These are phyloP conservation scores for Penicillium sp. DNA, from an alignment of 2,329 filamentous ascomycete species.

Conservation along the genomic window DNA sequence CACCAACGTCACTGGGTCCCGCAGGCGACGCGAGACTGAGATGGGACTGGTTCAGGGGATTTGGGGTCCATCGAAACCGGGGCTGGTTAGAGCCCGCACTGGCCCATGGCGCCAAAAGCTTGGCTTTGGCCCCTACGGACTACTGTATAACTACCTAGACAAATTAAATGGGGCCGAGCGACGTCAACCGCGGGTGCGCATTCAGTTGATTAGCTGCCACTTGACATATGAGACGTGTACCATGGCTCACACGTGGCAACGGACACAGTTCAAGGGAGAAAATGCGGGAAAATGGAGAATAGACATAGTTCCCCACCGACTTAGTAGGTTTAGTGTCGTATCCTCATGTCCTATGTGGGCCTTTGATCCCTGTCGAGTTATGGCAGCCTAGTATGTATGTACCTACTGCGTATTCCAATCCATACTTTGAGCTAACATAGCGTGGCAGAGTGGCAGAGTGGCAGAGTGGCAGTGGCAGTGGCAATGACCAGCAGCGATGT, in stretches of 20 bases:
- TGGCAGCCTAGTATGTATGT: too few species aligned
- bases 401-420: too few species aligned
- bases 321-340: background rate
- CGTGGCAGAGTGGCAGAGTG: too few species aligned
- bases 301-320: constrained; percentile 3
- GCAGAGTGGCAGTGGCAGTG: too few species aligned
- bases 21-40: background rate
- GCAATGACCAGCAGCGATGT: too few species aligned
- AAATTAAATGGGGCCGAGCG: background rate
- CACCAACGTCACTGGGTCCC: constrained; percentile 8
- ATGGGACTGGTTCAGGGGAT: constrained; percentile 5
- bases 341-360: background rate
- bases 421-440: too few species aligned
- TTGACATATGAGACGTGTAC: constrained; percentile 2
- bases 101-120: constrained; percentile 11
- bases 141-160: background rate
- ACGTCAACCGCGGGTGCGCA: constrained; percentile 1
- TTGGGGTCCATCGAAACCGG: background rate
- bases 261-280: background rate
- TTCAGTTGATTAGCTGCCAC: background rate
- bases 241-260: constrained; percentile 16
- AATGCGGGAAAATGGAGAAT: background rate
- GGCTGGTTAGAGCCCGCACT: constrained; percentile 1
- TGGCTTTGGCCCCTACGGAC: constrained; percentile 3
- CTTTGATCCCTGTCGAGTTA: too few species aligned